A percentile compares a stretch with the other conserved stretches of the same genome.
These are phyloP conservation scores for Oropetium thomaeum DNA, from an alignment of 176 grass and related monocot genomes.

Conservation along the genomic window DNA sequence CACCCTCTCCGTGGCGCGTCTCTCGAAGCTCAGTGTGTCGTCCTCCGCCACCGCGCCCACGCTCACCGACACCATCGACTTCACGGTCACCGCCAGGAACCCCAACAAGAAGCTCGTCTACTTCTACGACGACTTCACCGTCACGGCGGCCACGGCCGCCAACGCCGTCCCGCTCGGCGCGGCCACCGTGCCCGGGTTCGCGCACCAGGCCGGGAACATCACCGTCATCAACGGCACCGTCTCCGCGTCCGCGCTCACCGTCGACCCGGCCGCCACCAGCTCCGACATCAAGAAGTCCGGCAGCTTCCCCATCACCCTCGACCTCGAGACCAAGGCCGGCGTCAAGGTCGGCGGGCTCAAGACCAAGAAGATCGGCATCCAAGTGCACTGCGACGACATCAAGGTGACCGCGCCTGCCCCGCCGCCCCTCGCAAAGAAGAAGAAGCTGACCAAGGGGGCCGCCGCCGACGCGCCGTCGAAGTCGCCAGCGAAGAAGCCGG, in stretches of 20 bases:
- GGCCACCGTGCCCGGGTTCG: constrained; percentile 61
- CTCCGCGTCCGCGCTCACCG: constrained; percentile 42
- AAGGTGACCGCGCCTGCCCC: constrained; percentile 38
- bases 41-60: constrained; percentile 45
- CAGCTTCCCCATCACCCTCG: constrained; percentile 54
- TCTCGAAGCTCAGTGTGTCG: constrained; percentile 65
- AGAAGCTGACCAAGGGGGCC: constrained; percentile 24
- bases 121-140: constrained; percentile 83
- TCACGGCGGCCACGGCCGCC: constrained; percentile 49
- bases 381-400: constrained; percentile 72
- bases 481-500: background rate
- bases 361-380: constrained; percentile 86
- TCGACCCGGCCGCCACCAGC: constrained; percentile 63
- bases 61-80: constrained; percentile 60
- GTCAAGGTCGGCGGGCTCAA: constrained; percentile 63
- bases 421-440: constrained; percentile 48
- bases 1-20: constrained; percentile 54
- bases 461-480: background rate
- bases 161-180: constrained; percentile 71
- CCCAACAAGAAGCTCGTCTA: constrained; percentile 95
- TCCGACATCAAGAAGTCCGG: constrained; percentile 81
- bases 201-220: constrained; percentile 73
- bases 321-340: constrained; percentile 90
- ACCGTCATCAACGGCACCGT: constrained; percentile 67
- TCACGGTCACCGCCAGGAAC: constrained; percentile 71